Evolutionary conservation across 106 monocot genomes (phyloP).

Genomic region (Acorus gramineus): DNA sequence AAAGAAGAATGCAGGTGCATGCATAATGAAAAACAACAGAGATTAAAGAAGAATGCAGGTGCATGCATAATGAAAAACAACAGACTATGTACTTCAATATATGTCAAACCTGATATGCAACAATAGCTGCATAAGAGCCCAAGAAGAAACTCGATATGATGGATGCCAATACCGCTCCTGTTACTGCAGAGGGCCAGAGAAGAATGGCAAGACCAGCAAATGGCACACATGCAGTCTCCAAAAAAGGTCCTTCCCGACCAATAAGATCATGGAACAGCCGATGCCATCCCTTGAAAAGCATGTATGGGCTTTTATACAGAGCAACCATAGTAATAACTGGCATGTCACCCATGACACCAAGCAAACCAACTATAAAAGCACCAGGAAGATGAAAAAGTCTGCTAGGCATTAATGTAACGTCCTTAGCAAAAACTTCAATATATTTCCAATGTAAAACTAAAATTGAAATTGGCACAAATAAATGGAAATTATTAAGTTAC

Average conservation of each 20-base stretch:
- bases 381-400: conserved; percentile 52
- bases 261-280: conserved; percentile 77
- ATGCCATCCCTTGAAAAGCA: conserved; percentile 95
- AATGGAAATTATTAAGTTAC: too few relatives aligned
- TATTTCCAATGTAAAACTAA: too few relatives aligned
- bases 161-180: conserved; percentile 56
- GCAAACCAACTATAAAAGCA: conserved; percentile 39
- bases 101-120: conserved; percentile 64
- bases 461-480: too few relatives aligned
- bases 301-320: conserved; percentile 66
- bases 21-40: not conserved
- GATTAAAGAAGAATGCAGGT: not conserved
- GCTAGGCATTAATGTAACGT: conserved; percentile 1
- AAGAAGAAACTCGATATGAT: conserved; percentile 55
- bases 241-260: conserved; percentile 90
- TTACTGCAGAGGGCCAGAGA: conserved; percentile 87
- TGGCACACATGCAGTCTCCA: conserved; percentile 95
- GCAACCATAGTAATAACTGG: conserved; percentile 55
- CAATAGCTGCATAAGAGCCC: conserved; percentile 71
- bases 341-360: conserved; percentile 55
- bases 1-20: not conserved
- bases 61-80: not conserved
- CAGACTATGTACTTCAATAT: too few relatives aligned
- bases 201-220: conserved; percentile 93
- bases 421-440: not conserved